A percentile compares a stretch with the other conserved stretches of the same genome.
These are phyloP conservation scores for Leptodermis oblonga DNA, from an alignment of 257 asterid species.

Conservation along the genomic window DNA sequence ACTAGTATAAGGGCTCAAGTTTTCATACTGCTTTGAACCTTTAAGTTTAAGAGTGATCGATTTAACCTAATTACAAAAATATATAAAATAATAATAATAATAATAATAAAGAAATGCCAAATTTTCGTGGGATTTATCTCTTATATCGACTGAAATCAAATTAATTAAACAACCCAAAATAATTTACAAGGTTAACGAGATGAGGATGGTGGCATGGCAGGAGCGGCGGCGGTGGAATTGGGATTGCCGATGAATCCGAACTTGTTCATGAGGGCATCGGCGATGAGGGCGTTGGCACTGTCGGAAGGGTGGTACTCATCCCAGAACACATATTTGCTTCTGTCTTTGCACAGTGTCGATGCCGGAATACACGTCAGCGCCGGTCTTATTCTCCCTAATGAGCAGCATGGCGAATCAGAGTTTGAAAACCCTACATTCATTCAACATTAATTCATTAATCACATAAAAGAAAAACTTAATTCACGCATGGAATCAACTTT, in stretches of 20 bases:
- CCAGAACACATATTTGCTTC: conserved; percentile 94
- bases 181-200: conserved; percentile 10
- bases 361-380: conserved; percentile 86
- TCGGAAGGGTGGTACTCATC: conserved; percentile 93
- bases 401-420: conserved; percentile 84
- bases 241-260: conserved; percentile 35
- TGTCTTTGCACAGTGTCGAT: conserved; percentile 62
- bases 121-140: background rate
- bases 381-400: conserved; percentile 76
- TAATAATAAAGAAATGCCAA: too few relatives aligned
- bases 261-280: conserved; percentile 63
- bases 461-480: too few relatives aligned
- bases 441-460: too few relatives aligned
- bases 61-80: too few relatives aligned
- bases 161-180: background rate
- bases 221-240: conserved; percentile 33
- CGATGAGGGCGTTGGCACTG: conserved; percentile 62
- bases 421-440: conserved; percentile 70
- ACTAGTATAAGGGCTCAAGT: too few relatives aligned
- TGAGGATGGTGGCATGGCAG: conserved; percentile 45
- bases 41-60: too few relatives aligned
- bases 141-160: too few relatives aligned
- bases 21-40: too few relatives aligned
- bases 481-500: too few relatives aligned
- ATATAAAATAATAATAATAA: too few relatives aligned